Evolutionary conservation across 2,329 filamentous ascomycete genomes (phyloP).

Genomic region (Teratosphaeria gauchensis): DNA sequence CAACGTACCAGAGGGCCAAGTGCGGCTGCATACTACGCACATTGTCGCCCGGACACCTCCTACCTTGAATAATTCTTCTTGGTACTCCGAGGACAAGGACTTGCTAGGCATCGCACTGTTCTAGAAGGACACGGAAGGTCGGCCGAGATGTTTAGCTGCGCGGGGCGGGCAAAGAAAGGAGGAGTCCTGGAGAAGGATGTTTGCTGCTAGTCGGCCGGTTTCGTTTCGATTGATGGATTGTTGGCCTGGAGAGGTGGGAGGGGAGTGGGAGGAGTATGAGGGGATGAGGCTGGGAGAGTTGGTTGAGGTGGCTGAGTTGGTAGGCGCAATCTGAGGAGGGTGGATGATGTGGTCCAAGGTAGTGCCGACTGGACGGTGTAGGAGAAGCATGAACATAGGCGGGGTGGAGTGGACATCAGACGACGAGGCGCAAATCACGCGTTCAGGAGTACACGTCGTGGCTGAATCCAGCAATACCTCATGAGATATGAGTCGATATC

Average conservation of each 20-base stretch:
- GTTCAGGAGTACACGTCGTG: too few relatives aligned
- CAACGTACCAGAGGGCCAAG: neutral
- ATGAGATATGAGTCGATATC: too few relatives aligned
- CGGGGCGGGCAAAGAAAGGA: neutral
- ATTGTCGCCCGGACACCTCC: neutral
- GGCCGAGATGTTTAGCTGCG: neutral
- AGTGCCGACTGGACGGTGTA: neutral
- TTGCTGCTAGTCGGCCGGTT: neutral
- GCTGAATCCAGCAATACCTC: too few relatives aligned
- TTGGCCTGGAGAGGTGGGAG: neutral
- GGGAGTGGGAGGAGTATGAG: neutral
- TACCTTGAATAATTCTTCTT: neutral
- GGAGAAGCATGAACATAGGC: neutral
- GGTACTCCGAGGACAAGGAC: neutral
- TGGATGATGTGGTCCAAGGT: neutral
- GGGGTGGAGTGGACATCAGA: too few relatives aligned
- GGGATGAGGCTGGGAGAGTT: neutral
- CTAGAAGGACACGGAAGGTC: neutral
- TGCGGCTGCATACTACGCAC: neutral
- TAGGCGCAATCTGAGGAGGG: neutral
- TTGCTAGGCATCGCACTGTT: neutral
- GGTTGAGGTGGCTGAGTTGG: neutral
- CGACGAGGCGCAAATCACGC: too few relatives aligned
- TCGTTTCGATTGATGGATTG: neutral
- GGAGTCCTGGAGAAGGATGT: neutral